Percentiles rank a stretch among this genome's conserved stretches.
These are phyloP conservation scores for Metschnikowia lochheadii DNA, from an alignment of 805 yeast genomes.

Conservation along the genomic window DNA sequence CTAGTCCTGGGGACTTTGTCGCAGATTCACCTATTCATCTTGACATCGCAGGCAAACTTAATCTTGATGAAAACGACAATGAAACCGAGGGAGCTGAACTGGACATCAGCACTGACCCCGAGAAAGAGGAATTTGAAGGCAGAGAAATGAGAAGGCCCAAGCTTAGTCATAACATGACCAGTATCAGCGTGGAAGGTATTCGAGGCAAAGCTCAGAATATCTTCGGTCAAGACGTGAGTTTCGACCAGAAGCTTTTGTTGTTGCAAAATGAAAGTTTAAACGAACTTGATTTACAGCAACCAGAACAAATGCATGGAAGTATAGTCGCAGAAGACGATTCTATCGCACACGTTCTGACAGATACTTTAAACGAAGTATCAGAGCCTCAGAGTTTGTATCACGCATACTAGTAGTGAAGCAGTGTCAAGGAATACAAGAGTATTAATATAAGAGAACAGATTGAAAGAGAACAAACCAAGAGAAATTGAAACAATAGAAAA, in stretches of 20 bases:
- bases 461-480: background rate
- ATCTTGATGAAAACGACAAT: background rate
- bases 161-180: background rate
- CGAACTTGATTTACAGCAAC: slow-evolving; percentile 11
- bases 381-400: slow-evolving; percentile 22
- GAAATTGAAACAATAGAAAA: too few species aligned
- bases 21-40: background rate
- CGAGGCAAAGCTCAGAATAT: slow-evolving; percentile 12
- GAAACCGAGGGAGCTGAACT: slow-evolving; percentile 3
- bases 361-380: slow-evolving; percentile 21
- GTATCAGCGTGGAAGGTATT: slow-evolving; percentile 6
- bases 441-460: too few species aligned
- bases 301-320: background rate
- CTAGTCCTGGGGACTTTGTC: too few species aligned
- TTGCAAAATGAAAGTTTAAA: slow-evolving; percentile 22
- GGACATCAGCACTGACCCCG: slow-evolving; percentile 4
- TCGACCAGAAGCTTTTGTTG: slow-evolving; percentile 26
- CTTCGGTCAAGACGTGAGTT: slow-evolving; percentile 18
- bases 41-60: slow-evolving; percentile 1
- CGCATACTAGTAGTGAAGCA: slow-evolving; percentile 14
- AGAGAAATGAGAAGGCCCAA: background rate
- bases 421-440: background rate
- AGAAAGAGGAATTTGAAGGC: background rate
- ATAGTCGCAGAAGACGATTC: slow-evolving; percentile 1
- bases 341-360: slow-evolving; percentile 20